Evolutionary conservation across 73 alveolate genomes (phyloP).

Genomic region (Tetrahymena thermophila): DNA sequence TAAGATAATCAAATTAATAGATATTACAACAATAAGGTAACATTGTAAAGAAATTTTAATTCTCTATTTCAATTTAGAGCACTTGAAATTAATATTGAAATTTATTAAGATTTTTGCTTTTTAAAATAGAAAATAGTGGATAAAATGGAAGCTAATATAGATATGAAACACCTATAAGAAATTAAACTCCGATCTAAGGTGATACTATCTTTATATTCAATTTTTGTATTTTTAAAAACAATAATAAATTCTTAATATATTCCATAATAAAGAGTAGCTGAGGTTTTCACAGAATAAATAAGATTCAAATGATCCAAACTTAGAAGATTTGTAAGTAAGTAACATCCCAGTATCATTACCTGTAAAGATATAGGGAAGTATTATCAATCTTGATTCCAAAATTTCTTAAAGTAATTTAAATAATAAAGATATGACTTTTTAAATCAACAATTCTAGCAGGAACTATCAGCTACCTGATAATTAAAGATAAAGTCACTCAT

Average conservation of each 20-base stretch:
- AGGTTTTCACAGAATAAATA: neutral
- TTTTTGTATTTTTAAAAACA: no score
- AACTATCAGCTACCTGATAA: neutral
- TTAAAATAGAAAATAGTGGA: neutral
- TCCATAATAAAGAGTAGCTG: neutral
- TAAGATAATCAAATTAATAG: neutral
- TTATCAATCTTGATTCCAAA: neutral
- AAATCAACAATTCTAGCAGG: neutral
- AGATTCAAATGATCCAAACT: neutral
- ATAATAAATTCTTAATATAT: no score
- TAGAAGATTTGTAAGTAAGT: neutral
- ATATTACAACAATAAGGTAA: neutral
- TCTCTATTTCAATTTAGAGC: neutral
- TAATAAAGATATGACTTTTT: neutral
- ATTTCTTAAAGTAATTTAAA: neutral
- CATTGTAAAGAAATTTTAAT: neutral
- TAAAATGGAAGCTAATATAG: neutral
- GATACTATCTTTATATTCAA: no score
- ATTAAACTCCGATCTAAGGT: neutral
- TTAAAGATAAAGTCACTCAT: neutral
- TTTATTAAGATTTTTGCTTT: no score
- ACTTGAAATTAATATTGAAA: neutral
- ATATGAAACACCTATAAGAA: neutral
- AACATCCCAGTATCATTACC: neutral
- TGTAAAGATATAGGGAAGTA: neutral